These are phyloP conservation scores for Lactarius pseudohatsudake DNA, from an alignment of 768 basidiomycete genomes.

Conservation along the genomic window DNA sequence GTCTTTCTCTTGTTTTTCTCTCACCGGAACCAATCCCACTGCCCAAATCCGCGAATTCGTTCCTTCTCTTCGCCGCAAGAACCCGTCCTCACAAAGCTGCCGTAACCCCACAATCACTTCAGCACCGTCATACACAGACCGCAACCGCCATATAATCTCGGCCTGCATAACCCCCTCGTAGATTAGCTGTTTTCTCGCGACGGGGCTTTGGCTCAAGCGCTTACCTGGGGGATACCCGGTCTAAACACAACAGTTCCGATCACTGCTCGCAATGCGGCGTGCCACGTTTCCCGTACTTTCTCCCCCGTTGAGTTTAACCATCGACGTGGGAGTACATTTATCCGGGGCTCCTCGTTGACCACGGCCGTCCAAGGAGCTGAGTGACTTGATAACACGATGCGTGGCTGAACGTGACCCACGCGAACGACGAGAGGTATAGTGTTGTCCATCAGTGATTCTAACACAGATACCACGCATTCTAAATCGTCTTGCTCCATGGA, in stretches of 20 bases:
- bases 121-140: conserved; percentile 71
- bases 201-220: conserved; percentile 26
- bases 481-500: background rate
- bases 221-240: conserved; percentile 73
- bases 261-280: conserved; percentile 67
- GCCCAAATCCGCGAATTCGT: background rate
- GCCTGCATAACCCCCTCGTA: conserved; percentile 41
- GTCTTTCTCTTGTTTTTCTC: conserved; percentile 51
- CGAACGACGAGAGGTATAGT: conserved; percentile 61
- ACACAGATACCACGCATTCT: conserved; percentile 34
- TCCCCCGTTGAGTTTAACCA: conserved; percentile 75
- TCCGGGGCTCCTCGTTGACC: conserved; percentile 46
- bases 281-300: conserved; percentile 64
- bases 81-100: conserved; percentile 53
- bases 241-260: conserved; percentile 63
- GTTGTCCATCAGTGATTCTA: conserved; percentile 46
- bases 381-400: conserved; percentile 56
- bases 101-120: conserved; percentile 65
- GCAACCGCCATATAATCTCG: conserved; percentile 70
- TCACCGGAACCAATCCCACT: conserved; percentile 38
- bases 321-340: conserved; percentile 61
- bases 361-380: conserved; percentile 56
- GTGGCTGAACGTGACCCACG: conserved; percentile 58
- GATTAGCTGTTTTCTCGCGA: background rate
- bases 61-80: conserved; percentile 40